Evolutionary conservation across 1,284 basidiomycete species (phyloP).

Genomic region (Xerocomus minutiporus): DNA sequence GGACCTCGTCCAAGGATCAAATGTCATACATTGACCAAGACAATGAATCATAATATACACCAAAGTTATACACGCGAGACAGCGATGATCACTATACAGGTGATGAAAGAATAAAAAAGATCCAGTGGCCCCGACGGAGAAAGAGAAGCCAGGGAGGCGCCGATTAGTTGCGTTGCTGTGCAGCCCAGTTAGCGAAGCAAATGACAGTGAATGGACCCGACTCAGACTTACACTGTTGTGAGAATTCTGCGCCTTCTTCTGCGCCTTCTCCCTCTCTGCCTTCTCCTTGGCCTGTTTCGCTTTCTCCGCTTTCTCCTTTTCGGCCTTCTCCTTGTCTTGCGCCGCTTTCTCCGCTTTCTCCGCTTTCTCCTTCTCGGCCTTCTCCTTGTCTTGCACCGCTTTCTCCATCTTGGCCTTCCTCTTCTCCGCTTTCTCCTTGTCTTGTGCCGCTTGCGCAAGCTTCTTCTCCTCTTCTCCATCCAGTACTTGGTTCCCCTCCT

Average conservation of each 20-base stretch:
- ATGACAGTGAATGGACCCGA: background rate
- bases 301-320: background rate
- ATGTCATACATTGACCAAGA: background rate
- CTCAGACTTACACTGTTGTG: slow-evolving; percentile 5
- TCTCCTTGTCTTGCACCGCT: background rate
- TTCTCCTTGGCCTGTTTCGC: background rate
- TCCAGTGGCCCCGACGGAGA: slow-evolving; percentile 3
- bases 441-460: background rate
- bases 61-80: slow-evolving; percentile 5
- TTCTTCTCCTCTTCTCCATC: background rate
- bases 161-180: slow-evolving; percentile 2
- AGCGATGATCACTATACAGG: slow-evolving; percentile 1
- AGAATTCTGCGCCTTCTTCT: background rate
- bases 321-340: background rate
- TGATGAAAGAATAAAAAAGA: slow-evolving; percentile 10
- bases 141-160: background rate
- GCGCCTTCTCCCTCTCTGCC: no score
- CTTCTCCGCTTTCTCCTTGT: background rate
- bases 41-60: slow-evolving; percentile 2
- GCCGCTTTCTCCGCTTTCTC: background rate
- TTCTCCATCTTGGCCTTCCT: background rate
- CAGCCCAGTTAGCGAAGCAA: background rate
- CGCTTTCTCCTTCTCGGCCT: background rate
- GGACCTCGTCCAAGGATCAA: background rate
- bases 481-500: background rate